A percentile compares a stretch with the other conserved stretches of the same genome.
These are phyloP conservation scores for Ceratocystis destructans DNA, from an alignment of 2,329 filamentous ascomycete genomes.

Conservation along the genomic window DNA sequence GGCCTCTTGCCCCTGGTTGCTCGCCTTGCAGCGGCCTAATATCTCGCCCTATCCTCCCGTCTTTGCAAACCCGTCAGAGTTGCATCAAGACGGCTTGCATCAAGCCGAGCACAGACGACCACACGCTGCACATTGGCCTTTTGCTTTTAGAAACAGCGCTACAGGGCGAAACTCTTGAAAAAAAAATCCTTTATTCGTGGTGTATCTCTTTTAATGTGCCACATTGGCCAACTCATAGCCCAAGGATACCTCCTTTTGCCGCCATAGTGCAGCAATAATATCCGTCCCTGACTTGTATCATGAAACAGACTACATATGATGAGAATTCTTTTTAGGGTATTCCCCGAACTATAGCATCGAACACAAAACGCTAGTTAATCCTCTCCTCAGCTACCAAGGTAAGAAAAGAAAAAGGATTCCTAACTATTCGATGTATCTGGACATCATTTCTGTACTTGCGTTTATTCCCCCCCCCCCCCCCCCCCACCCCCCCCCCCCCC, in stretches of 20 bases:
- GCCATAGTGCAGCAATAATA: not conserved
- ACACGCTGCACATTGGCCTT: not conserved
- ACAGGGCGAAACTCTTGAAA: not conserved
- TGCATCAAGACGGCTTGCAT: not conserved
- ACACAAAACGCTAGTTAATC: too few relatives aligned
- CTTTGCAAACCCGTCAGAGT: not conserved
- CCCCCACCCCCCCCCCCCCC: too few relatives aligned
- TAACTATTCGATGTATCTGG: too few relatives aligned
- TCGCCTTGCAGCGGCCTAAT: slow-evolving; percentile 1
- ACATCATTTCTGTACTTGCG: not conserved
- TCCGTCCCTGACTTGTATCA: not conserved
- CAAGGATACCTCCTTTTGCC: not conserved
- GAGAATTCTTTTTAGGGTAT: too few relatives aligned
- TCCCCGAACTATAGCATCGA: too few relatives aligned
- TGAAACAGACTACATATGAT: not conserved
- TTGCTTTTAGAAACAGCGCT: not conserved
- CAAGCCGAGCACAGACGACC: not conserved
- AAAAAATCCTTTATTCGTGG: not conserved
- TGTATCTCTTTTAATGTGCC: not conserved
- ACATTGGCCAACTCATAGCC: not conserved
- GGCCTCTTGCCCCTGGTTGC: not conserved
- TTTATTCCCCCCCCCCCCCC: not conserved
- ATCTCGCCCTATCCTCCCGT: not conserved
- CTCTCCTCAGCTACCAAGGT: too few relatives aligned
- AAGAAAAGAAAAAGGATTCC: too few relatives aligned